Evolutionary conservation across 768 basidiomycete genomes (phyloP).

Genomic region (Leccinum incarnatum): DNA sequence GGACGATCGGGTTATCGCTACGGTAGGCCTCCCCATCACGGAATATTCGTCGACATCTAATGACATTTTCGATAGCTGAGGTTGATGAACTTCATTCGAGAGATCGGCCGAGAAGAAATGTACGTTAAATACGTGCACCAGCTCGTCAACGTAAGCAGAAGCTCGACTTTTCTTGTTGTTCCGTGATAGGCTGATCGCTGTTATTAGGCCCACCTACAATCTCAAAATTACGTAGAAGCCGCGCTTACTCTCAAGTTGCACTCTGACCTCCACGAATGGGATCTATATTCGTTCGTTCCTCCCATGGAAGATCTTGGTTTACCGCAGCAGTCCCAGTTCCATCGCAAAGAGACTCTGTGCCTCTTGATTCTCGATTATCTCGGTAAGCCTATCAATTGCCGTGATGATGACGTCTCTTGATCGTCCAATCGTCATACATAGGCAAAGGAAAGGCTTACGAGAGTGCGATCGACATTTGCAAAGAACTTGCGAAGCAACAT

Average conservation of each 20-base stretch:
- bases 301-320: slow-evolving; percentile 89
- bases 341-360: slow-evolving; percentile 89
- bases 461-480: slow-evolving; percentile 88
- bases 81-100: slow-evolving; percentile 90
- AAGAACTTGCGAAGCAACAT: slow-evolving; percentile 87
- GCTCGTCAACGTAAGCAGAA: slow-evolving; percentile 72
- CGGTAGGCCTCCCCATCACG: slow-evolving; percentile 42
- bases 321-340: slow-evolving; percentile 91
- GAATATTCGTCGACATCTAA: slow-evolving; percentile 4
- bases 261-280: slow-evolving; percentile 92
- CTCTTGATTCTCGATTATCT: slow-evolving; percentile 92
- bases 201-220: slow-evolving; percentile 81
- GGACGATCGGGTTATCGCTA: slow-evolving; percentile 92
- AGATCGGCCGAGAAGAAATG: slow-evolving; percentile 89
- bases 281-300: slow-evolving; percentile 72
- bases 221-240: slow-evolving; percentile 90
- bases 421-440: slow-evolving; percentile 26
- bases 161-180: neutral
- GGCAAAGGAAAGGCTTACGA: slow-evolving; percentile 99
- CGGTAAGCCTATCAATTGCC: slow-evolving; percentile 43
- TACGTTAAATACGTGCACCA: slow-evolving; percentile 97
- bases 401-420: slow-evolving; percentile 2
- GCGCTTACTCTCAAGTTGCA: slow-evolving; percentile 92
- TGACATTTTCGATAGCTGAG: slow-evolving; percentile 53
- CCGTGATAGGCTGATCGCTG: slow-evolving; percentile 12